Base-by-base conservation (phyloP, 768 basidiomycete species). In the Phaeotremella skinneri region DNA sequence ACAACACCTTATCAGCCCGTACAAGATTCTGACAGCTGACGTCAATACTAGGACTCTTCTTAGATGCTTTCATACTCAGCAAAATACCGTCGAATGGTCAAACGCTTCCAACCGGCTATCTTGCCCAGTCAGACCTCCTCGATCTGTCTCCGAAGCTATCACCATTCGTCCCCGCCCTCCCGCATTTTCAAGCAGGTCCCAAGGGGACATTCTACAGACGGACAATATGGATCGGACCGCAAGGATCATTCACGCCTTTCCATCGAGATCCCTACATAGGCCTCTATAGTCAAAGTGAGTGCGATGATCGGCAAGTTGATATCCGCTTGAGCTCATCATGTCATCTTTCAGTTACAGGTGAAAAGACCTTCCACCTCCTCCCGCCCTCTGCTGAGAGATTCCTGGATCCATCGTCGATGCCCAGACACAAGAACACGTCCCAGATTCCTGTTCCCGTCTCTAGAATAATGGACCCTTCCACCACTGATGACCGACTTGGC, bases 231-330 rank as follows among this genome's bases (percentile, higher is more conserved):
- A 63, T 76, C n/a, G 74, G 74, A 14, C 72, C 72, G 17, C 49
- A 47, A 27, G 51, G 58, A 16, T 72, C 67, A 20, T 74, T 68
- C 53, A 70, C 74, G 14, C 72, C 72, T 1, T 72, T 76, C 47
- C 75, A 76, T 49, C 56, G 62, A 30, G 75, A 75, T 60, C 75
- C 71, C 4, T 75, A 74, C 54, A 58, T 66, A 7, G 70, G 72
- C 5, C 58, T 73, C 11, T 75, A 70, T 42, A 64, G 63, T n/a
- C 72, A 74, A 45, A 59, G 73, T 73, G 37, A 32, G 68, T 65
- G 3, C 23, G 23, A 21, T n/a, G 26, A 58, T 9, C 43, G 20
- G 4, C 51, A 29, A 42, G 17, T 21, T 21, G 42, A 29, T 26
- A 9, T 17, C 25, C 3, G 9, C 37, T 39, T 2, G 42, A 3